A percentile compares a stretch with the other conserved stretches of the same genome.
These are phyloP conservation scores for Aspergillus sp. DNA, from an alignment of 2,329 filamentous ascomycete species.

Conservation along the genomic window DNA sequence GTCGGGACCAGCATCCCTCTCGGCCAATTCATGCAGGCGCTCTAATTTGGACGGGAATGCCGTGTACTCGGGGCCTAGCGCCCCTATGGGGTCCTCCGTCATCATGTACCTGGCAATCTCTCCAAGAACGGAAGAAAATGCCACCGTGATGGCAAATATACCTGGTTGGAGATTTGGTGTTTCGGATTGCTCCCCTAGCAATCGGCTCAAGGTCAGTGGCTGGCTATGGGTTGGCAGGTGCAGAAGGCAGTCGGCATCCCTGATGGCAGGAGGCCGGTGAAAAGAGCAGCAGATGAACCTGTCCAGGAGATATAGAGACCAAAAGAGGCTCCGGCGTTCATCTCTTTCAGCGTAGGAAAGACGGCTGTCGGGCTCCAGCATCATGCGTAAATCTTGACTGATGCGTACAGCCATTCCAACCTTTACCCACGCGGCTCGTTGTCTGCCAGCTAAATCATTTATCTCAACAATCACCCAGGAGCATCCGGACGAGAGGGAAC, in stretches of 20 bases:
- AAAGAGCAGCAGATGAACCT: constrained; percentile 37
- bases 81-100: constrained; percentile 3
- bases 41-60: no score
- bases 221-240: constrained; percentile 24
- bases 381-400: constrained; percentile 35
- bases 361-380: constrained; percentile 26
- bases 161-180: constrained; percentile 1
- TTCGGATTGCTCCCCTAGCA: constrained; percentile 7
- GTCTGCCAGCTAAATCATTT: constrained; percentile 24
- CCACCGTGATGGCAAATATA: constrained; percentile 19
- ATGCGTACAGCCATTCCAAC: constrained; percentile 29
- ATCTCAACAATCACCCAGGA: neutral
- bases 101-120: constrained; percentile 21
- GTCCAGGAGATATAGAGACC: constrained; percentile 42
- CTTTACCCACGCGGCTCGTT: constrained; percentile 38
- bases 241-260: constrained; percentile 33
- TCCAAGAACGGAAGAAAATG: constrained; percentile 17
- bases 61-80: no score
- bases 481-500: neutral
- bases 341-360: constrained; percentile 26
- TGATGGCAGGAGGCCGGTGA: constrained; percentile 32
- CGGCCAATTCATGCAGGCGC: no score
- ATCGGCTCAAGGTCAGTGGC: constrained; percentile 7
- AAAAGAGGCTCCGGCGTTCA: constrained; percentile 37
- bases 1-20: neutral